phyloP scores from a whole-genome alignment of 352 stramenopile species.

The Globisporangium lucens region DNA sequence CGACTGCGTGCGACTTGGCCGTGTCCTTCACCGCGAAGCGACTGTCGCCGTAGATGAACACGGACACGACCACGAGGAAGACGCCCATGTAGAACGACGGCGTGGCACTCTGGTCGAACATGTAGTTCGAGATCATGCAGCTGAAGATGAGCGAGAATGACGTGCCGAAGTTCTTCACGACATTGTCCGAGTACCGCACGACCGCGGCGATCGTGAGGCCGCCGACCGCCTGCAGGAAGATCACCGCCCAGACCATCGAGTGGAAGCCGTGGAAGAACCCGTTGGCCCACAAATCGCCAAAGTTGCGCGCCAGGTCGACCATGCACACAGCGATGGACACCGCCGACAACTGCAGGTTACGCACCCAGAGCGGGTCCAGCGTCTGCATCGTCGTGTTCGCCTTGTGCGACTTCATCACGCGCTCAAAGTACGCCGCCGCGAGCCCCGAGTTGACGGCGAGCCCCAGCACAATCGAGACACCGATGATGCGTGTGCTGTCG shows the following conservation, averaged over 20 bases:
- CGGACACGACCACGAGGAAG: slow-evolving; percentile 68
- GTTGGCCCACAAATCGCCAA: slow-evolving; percentile 49
- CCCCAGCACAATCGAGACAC: slow-evolving; percentile 74
- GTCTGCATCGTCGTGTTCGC: slow-evolving; percentile 65
- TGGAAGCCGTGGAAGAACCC: slow-evolving; percentile 86
- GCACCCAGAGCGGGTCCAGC: slow-evolving; percentile 81
- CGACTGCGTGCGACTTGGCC: slow-evolving; percentile 20
- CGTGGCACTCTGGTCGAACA: slow-evolving; percentile 73
- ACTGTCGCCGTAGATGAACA: slow-evolving; percentile 87
- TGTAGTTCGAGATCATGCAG: slow-evolving; percentile 89
- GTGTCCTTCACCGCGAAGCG: slow-evolving; percentile 60
- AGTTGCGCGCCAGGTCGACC: slow-evolving; percentile 70
- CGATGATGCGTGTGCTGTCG: slow-evolving; percentile 64
- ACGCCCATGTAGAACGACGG: slow-evolving; percentile 79
- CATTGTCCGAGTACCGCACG: slow-evolving; percentile 88
- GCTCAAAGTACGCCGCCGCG: slow-evolving; percentile 83
- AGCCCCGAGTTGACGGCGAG: slow-evolving; percentile 86
- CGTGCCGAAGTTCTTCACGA: slow-evolving; percentile 90
- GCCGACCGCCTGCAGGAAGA: slow-evolving; percentile 80
- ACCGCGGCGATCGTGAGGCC: slow-evolving; percentile 83
- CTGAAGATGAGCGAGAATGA: slow-evolving; percentile 87
- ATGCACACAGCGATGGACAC: slow-evolving; percentile 75
- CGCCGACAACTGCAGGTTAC: slow-evolving; percentile 82
- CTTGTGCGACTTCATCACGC: slow-evolving; percentile 88
- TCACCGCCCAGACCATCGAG: slow-evolving; percentile 63